These are phyloP conservation scores for Fusarium goolgardi DNA, from an alignment of 2,329 filamentous ascomycete species.

Conservation along the genomic window DNA sequence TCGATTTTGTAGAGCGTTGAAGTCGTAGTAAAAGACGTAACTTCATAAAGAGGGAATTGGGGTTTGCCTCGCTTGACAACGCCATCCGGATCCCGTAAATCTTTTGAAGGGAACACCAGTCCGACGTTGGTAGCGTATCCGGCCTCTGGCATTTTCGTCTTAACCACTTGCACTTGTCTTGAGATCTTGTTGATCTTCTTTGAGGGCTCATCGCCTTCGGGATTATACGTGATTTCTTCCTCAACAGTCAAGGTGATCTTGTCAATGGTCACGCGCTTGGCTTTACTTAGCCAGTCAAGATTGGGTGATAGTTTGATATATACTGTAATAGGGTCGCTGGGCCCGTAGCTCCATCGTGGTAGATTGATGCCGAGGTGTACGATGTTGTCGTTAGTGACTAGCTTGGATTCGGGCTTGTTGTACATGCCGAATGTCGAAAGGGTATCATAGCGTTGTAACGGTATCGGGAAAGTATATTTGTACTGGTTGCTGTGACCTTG, in stretches of 20 bases:
- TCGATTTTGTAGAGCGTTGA: conserved; percentile 98
- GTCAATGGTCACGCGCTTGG: conserved; percentile 90
- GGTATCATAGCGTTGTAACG: conserved; percentile 93
- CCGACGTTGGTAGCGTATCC: conserved; percentile 95
- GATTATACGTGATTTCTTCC: conserved; percentile 98
- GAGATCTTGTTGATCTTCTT: conserved; percentile 89
- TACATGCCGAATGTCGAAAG: conserved; percentile 99
- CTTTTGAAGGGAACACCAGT: conserved; percentile 89
- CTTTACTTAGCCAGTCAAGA: conserved; percentile 89
- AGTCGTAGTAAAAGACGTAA: conserved; percentile 91
- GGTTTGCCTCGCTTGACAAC: conserved; percentile 86
- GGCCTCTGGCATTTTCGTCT: conserved; percentile 86
- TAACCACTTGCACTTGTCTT: conserved; percentile 83
- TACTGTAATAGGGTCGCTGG: conserved; percentile 92
- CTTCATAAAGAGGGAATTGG: conserved; percentile 88
- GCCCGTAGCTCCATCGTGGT: conserved; percentile 96
- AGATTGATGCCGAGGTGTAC: conserved; percentile 92
- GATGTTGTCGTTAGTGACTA: conserved; percentile 87
- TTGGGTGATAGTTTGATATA: conserved; percentile 96
- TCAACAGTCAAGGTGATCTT: conserved; percentile 95
- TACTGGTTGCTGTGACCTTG: conserved; percentile 88
- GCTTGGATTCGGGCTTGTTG: conserved; percentile 90
- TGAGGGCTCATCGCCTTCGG: conserved; percentile 93
- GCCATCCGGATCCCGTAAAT: conserved; percentile 86
- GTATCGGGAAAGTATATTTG: conserved; percentile 91